phyloP scores from a whole-genome alignment of 2,329 filamentous ascomycete genomes.

The Exserohilum turcica region DNA sequence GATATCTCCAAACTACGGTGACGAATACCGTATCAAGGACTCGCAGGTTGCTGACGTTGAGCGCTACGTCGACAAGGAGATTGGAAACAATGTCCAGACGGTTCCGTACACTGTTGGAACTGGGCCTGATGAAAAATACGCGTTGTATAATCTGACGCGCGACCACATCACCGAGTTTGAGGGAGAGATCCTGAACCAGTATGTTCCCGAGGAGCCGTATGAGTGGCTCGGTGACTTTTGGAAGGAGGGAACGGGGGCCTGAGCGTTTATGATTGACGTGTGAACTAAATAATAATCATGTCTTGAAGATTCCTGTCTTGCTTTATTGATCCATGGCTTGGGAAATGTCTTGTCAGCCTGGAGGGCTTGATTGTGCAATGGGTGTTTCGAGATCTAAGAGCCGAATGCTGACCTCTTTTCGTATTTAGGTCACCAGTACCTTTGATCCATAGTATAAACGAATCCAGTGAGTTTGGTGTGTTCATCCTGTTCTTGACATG shows the following conservation, averaged over 20 bases:
- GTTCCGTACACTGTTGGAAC: slow-evolving; percentile 33
- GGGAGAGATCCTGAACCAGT: slow-evolving; percentile 23
- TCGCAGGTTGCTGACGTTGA: slow-evolving; percentile 25
- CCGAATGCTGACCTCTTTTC: no score
- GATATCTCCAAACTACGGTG: slow-evolving; percentile 33
- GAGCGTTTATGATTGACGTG: background rate
- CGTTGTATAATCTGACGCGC: slow-evolving; percentile 32
- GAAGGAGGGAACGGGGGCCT: slow-evolving; percentile 11
- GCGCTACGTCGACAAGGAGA: slow-evolving; percentile 33
- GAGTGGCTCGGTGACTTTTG: slow-evolving; percentile 32
- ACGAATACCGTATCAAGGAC: slow-evolving; percentile 34
- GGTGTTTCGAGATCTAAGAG: no score
- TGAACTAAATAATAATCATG: background rate
- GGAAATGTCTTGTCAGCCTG: background rate
- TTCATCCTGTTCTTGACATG: background rate
- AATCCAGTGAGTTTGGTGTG: no score
- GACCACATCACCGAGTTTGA: slow-evolving; percentile 30
- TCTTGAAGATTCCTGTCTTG: background rate
- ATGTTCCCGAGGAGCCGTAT: slow-evolving; percentile 28
- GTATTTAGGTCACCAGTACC: no score
- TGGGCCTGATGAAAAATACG: slow-evolving; percentile 35
- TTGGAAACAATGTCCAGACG: slow-evolving; percentile 35
- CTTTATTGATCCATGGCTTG: background rate
- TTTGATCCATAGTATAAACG: background rate
- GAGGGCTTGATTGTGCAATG: background rate